Evolutionary conservation across 768 basidiomycete species (phyloP), one percentile per base, ranked within the genome.

Genomic region (Cyclocybe cylindracea): DNA sequence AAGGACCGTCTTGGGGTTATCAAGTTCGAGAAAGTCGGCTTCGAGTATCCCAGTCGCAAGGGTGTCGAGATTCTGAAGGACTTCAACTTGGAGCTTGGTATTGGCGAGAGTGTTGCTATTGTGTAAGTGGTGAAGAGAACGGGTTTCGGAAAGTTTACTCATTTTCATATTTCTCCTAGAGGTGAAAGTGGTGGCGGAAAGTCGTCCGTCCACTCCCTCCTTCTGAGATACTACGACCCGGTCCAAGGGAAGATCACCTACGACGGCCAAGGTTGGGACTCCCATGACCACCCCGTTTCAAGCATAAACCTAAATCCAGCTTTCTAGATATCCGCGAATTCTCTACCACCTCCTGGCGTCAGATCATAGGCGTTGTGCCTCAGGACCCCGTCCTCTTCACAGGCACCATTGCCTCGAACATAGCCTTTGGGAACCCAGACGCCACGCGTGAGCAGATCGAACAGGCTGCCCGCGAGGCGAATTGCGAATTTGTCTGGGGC

Each of bases 401-500:
- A 2, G 93, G 94, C 2, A 96, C 94, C 0, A 95, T 98, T 45
- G 93, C 93, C 2, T 89, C 91, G 2, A 98, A 98, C 61, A 98
- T 96, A 55, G 87, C 94, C 0, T 98, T 90, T 61, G 95, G 95
- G 2, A 80, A 87, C 44, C 77, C 82, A 7, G 71, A 79, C 14
- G 91, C 85, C 0, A 90, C 91, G 0, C 78, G 89, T 16, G 85
- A 86, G 57, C 83, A 96, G 53, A 90, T 98, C 16, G 92, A 97
- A 66, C 73, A 85, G 29, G 95, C 93, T 0, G 95, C 94, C 0
- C 78, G 89, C 14, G 82, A 91, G 53, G 96, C 96, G 2, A 97
- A 98, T 59, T 98, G 95, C 69, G 94, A 96, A 61, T 98, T 96
- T 63, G 86, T 98, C 5, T 92, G 93, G 89, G 87, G 89, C 11